Evolutionary conservation across 192 early-diverging fungal genomes (phyloP).

Genomic region (Spizellomyces sp.): DNA sequence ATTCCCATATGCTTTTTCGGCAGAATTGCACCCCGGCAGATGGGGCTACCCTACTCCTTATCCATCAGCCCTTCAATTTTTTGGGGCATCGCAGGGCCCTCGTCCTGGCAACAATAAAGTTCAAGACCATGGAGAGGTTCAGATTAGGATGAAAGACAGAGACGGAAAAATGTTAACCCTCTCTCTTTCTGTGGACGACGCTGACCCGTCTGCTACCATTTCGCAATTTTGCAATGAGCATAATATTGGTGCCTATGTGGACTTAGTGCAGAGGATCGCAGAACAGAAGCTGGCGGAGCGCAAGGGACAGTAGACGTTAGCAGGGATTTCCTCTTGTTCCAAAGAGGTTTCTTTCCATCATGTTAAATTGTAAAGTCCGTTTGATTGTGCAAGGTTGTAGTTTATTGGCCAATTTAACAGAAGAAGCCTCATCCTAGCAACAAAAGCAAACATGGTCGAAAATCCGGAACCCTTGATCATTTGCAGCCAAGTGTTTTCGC

Average conservation of each 20-base stretch:
- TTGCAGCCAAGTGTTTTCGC: too few relatives aligned
- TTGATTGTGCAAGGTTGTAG: constrained; percentile 3
- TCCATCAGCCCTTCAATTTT: too few relatives aligned
- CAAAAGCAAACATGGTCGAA: background rate
- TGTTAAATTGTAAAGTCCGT: background rate
- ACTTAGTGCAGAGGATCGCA: background rate
- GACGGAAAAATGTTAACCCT: background rate
- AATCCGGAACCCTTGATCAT: background rate
- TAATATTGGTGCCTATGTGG: background rate
- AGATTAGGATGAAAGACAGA: too few relatives aligned
- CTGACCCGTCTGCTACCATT: constrained; percentile 2
- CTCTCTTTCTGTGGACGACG: background rate
- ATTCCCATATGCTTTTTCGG: too few relatives aligned
- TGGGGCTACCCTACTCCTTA: too few relatives aligned
- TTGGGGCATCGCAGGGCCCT: too few relatives aligned
- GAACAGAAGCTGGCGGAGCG: background rate
- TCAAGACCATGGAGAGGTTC: too few relatives aligned
- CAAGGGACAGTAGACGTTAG: too few relatives aligned
- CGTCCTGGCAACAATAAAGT: too few relatives aligned
- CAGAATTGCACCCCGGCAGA: too few relatives aligned
- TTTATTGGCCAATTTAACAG: background rate
- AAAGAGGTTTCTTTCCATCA: too few relatives aligned
- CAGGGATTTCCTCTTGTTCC: too few relatives aligned
- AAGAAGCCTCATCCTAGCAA: background rate
- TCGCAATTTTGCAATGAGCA: background rate